Percentiles rank a stretch among this genome's conserved stretches.
Evolutionary conservation across 2,329 filamentous ascomycete genomes (phyloP).

Genomic region (Metarhizium guizhouense): DNA sequence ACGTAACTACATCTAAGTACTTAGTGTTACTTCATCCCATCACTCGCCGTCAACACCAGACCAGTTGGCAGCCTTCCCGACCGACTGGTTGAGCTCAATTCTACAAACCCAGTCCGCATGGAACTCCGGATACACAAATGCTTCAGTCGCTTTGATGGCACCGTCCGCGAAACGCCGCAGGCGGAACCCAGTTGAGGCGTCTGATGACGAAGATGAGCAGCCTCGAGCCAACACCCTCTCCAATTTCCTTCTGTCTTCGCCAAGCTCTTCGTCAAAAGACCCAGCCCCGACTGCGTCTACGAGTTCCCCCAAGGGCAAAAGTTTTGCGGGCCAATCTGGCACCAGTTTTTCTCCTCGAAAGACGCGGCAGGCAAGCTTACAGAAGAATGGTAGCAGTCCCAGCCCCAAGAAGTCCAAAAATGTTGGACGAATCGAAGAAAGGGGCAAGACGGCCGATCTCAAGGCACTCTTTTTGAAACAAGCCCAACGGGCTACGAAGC

Average conservation of each 20-base stretch:
- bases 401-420: constrained; percentile 31
- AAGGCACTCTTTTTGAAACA: constrained; percentile 54
- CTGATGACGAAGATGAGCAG: constrained; percentile 41
- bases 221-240: constrained; percentile 36
- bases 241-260: constrained; percentile 46
- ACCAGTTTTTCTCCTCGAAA: constrained; percentile 14
- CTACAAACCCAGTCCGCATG: constrained; percentile 10
- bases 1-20: neutral
- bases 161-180: constrained; percentile 50
- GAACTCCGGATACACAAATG: constrained; percentile 17
- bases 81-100: neutral
- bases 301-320: constrained; percentile 29
- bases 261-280: constrained; percentile 28
- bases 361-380: constrained; percentile 4
- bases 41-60: neutral
- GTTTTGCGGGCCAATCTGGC: constrained; percentile 6
- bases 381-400: constrained; percentile 21
- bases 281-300: constrained; percentile 27
- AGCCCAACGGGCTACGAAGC: constrained; percentile 36
- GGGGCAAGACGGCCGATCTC: constrained; percentile 46
- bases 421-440: constrained; percentile 34
- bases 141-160: constrained; percentile 38
- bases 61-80: neutral
- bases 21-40: constrained; percentile 6
- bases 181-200: constrained; percentile 43